Conservation (phyloP, 75 land plant genomes). For the Pinus tabuliformis region DNA sequence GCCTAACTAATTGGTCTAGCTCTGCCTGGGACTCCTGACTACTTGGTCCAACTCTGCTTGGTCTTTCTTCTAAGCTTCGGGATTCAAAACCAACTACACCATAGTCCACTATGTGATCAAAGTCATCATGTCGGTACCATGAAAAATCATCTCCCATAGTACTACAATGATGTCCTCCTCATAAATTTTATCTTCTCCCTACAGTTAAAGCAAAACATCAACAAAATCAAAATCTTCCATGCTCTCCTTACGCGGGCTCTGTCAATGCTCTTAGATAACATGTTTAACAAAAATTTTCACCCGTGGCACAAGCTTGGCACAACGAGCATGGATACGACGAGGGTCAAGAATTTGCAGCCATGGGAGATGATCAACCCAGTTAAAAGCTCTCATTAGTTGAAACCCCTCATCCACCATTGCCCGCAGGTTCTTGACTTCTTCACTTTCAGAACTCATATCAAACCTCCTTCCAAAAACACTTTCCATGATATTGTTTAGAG, state of each 20-base stretch:
- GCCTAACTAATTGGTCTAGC: too few relatives aligned
- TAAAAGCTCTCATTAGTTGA: slow-evolving; percentile 67
- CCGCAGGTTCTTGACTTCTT: slow-evolving; percentile 25
- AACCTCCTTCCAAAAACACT: slow-evolving; percentile 48
- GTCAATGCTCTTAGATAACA: slow-evolving; percentile 56
- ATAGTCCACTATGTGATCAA: slow-evolving; percentile 47
- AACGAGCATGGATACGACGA: slow-evolving; percentile 28
- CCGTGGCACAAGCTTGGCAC: slow-evolving; percentile 46
- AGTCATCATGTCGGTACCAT: slow-evolving; percentile 56
- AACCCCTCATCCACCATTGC: slow-evolving; percentile 68
- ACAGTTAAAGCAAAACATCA: slow-evolving; percentile 54
- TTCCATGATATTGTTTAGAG: slow-evolving; percentile 63
- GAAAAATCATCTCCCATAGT: slow-evolving; percentile 75
- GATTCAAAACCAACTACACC: slow-evolving; percentile 37
- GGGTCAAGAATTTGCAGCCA: slow-evolving; percentile 39
- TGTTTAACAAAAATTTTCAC: slow-evolving; percentile 33
- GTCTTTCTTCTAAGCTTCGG: slow-evolving; percentile 11
- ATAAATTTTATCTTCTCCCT: slow-evolving; percentile 45
- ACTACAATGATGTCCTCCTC: slow-evolving; percentile 73
- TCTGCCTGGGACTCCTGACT: too few relatives aligned
- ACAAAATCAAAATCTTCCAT: slow-evolving; percentile 38
- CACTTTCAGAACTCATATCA: slow-evolving; percentile 5
- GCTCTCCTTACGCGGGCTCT: not conserved
- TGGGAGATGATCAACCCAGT: slow-evolving; percentile 69
- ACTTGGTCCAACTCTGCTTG: slow-evolving; percentile 27